These are phyloP conservation scores for Eutrema japonicum DNA, from an alignment of 345 rosid species.

Conservation along the genomic window DNA sequence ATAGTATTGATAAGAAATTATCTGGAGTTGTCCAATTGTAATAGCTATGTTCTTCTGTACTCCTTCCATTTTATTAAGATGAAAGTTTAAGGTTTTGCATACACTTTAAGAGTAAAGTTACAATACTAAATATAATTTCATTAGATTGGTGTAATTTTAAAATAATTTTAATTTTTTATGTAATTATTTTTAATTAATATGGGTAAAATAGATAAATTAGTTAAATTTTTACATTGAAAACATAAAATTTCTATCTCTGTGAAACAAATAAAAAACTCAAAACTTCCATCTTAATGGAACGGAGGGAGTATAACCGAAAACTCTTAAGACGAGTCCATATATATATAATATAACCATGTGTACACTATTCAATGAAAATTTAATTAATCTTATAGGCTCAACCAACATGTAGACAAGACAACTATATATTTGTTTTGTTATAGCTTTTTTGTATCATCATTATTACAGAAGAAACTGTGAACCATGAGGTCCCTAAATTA, in stretches of 20 bases:
- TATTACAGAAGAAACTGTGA: slow-evolving; percentile 7
- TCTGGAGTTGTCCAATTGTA: slow-evolving; percentile 22
- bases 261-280: too few species aligned
- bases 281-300: too few species aligned
- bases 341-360: background rate
- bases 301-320: background rate
- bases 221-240: too few species aligned
- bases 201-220: too few species aligned
- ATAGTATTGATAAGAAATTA: slow-evolving; percentile 2
- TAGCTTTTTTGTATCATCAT: background rate
- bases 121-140: too few species aligned
- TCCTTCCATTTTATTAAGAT: too few species aligned
- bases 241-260: too few species aligned
- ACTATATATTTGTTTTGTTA: background rate
- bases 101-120: too few species aligned
- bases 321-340: slow-evolving; percentile 4
- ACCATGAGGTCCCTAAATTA: background rate
- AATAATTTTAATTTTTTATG: too few species aligned
- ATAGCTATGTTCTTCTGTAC: background rate
- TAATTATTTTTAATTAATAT: too few species aligned
- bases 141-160: too few species aligned
- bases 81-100: too few species aligned
- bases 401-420: background rate
- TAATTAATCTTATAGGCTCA: slow-evolving; percentile 4
- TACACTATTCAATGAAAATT: background rate